Evolutionary conservation across 805 yeast species (phyloP), one percentile per base, ranked within the genome.

Genomic region (Isabelozyma gotoi): DNA sequence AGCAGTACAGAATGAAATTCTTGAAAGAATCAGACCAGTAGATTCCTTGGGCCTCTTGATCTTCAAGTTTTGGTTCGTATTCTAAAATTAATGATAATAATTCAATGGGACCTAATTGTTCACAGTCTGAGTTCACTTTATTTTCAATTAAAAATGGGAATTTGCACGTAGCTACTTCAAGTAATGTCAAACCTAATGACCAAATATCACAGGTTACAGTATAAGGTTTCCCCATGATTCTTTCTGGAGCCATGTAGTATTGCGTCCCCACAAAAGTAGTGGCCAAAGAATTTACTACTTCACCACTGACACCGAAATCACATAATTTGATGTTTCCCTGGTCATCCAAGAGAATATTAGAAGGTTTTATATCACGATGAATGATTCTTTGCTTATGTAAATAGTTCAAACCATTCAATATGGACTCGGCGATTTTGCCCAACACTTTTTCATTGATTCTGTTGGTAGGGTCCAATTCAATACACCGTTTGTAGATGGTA

Each of bases 281-380:
- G 1, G 98, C 98, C 38, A 94, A 71, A 0, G 97, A 89, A 63
- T 94, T 86, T 24, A 92, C 96, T 15, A 94, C 96, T 58, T 89
- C 97, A 8, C 99, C 99, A 59, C 96, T 85, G 19, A 94, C 99
- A 16, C 99, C 99, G 69, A 94, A 94, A 67, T 94, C 99, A 67
- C 98, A 92, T 41, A 94, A 70, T 62, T 94, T 94, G 40, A 92
- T 91, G 57, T 86, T 84, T 2, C 99, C 99, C 15, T 70, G 53
- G 3, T 67, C 60, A 58, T 88, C 91, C 19, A 94, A 65, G 44
- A 94, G 65, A 43, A 94, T 91, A 59, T 94, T 94, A 49, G 91
- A 96, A 2, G 99, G 99, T 60, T 94, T 94, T 52, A 94, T 91
- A 64, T 94, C 99, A 50, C 99, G 76, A 63, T 94, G 99, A 50